Base-by-base conservation (phyloP, 805 yeast species). In the Yamadazyma takamatsuzukensis region DNA sequence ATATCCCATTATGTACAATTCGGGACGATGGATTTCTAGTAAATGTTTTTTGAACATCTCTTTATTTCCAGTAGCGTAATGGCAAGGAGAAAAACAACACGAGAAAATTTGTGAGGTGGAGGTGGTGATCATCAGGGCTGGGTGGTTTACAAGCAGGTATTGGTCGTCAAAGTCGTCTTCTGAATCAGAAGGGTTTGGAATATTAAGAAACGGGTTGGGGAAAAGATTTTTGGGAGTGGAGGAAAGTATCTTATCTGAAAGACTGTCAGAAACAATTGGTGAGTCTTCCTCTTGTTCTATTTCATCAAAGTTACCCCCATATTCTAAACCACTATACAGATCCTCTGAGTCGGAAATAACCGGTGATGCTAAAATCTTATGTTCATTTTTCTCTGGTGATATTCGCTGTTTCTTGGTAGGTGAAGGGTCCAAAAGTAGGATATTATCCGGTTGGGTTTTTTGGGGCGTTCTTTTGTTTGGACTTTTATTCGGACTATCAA, bases 1-100 rank as follows among this genome's bases (percentile, higher is more conserved):
- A 38, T 58, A 58, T 2, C 65, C 63, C 11, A 54, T 30, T 1
- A 33, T 12, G 4, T 34, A 23, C 21, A 56, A 36, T 16, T 40
- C 50, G 1, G 29, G 21, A 6, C 37, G 16, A 29, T 59, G 64
- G 9, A 29, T 38, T 2, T 43, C 47, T 4, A 58, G 28, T 10
- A 59, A 32, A 37, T 59, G 65, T 10, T 36, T 37, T 32, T 49
- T 47, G 41, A 53, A 58, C 27, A 53, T 25, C 3, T 32, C 18
- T 24, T 46, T 51, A 33, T 57, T 56, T 0, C 60, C 61, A 1
- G 61, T 56, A 21, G 59, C 48, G 27, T 54, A 56, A 18, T 37
- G 32, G 36, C 65, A 59, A 3, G 29, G 24, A 3, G 36, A 36
- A 31, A 59, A 49, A 6, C 56, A 53, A 36, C 65, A 59, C 10